Percentiles rank a stretch among this genome's conserved stretches.
Evolutionary conservation across 2,329 filamentous ascomycete species (phyloP).

Genomic region (Massarina eburnea): DNA sequence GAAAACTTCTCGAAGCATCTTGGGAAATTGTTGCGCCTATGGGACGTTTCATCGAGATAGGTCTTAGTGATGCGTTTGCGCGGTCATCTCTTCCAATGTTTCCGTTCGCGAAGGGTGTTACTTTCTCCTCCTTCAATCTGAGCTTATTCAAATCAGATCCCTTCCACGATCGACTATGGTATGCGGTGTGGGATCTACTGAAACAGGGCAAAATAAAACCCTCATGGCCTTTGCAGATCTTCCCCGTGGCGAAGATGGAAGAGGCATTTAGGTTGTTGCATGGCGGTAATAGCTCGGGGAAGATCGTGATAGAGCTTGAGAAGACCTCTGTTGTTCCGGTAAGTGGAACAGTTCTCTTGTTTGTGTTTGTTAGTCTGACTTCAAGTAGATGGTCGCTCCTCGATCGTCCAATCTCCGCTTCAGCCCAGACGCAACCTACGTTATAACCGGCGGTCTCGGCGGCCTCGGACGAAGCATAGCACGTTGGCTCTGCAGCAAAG

Average conservation of each 20-base stretch:
- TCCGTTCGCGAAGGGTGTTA: constrained; percentile 1
- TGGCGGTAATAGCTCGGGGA: constrained; percentile 12
- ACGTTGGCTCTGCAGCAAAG: constrained; percentile 12
- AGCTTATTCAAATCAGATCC: background rate
- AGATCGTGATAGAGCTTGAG: constrained; percentile 12
- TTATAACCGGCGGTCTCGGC: constrained; percentile 19
- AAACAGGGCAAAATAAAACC: background rate
- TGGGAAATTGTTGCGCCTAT: constrained; percentile 32
- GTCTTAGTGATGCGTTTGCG: constrained; percentile 5
- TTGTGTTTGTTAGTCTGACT: background rate
- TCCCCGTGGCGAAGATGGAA: constrained; percentile 6
- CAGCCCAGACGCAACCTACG: constrained; percentile 14
- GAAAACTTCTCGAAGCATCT: constrained; percentile 23
- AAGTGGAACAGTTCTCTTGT: background rate
- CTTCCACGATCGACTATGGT: background rate
- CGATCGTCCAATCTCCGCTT: background rate
- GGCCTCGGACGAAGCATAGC: constrained; percentile 19
- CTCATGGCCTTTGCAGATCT: constrained; percentile 7
- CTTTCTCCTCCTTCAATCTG: background rate
- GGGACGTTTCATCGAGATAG: constrained; percentile 34
- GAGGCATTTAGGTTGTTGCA: constrained; percentile 10
- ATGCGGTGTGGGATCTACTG: constrained; percentile 2
- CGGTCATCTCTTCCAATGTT: constrained; percentile 1
- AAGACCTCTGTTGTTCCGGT: constrained; percentile 8
- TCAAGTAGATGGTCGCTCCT: background rate